Conservation (phyloP, 2,329 filamentous ascomycete genomes). For the Colletotrichum sp. region DNA sequence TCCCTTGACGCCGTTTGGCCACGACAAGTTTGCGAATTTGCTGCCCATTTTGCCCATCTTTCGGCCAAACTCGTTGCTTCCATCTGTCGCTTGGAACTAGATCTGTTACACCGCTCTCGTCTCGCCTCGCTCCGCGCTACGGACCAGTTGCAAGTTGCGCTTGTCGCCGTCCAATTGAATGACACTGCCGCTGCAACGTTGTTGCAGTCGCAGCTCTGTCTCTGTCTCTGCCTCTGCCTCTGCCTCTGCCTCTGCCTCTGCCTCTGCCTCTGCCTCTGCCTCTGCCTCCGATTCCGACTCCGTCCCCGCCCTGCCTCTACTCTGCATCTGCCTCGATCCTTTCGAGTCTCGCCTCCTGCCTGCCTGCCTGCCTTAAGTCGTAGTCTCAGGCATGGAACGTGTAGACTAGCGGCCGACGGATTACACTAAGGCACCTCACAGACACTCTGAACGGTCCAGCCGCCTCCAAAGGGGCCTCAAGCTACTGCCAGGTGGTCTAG, state of each 20-base stretch:
- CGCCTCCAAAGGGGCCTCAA: background rate
- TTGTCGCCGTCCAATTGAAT: background rate
- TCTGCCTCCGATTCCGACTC: background rate
- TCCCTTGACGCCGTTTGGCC: background rate
- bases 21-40: background rate
- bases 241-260: background rate
- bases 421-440: slow-evolving; percentile 14
- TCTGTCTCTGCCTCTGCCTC: background rate
- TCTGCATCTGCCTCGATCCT: background rate
- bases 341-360: background rate
- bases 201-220: background rate
- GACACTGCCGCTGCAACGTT: background rate
- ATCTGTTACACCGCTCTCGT: slow-evolving; percentile 10
- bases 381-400: background rate
- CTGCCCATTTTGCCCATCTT: background rate
- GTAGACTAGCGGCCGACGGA: background rate
- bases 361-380: background rate
- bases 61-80: slow-evolving; percentile 19
- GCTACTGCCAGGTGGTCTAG: background rate
- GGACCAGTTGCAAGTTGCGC: background rate
- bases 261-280: background rate
- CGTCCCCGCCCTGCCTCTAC: background rate
- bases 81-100: slow-evolving; percentile 4
- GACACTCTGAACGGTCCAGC: background rate
- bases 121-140: background rate